Conservation (phyloP, 805 yeast species). For the Suhomyces pyralidae region DNA sequence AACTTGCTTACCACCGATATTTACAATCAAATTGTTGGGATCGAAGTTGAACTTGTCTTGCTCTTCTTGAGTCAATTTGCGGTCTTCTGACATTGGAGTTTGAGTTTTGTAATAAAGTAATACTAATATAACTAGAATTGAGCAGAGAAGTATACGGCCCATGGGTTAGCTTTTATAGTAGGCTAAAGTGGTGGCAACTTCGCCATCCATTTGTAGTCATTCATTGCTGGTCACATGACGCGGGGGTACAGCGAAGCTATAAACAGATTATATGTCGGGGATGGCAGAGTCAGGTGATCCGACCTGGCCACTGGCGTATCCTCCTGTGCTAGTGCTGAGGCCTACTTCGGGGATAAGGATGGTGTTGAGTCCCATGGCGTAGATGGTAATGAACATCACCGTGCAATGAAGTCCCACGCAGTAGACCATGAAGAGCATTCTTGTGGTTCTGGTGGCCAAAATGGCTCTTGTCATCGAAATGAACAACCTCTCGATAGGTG, state of each 20-base stretch:
- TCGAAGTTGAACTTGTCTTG: slow-evolving; percentile 10
- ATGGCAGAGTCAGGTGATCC: slow-evolving; percentile 6
- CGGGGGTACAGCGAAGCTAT: not conserved
- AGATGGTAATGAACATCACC: slow-evolving; percentile 62
- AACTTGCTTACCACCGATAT: slow-evolving; percentile 36
- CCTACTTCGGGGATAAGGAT: slow-evolving; percentile 48
- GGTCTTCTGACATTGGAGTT: not conserved
- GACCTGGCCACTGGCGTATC: slow-evolving; percentile 22
- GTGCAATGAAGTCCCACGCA: slow-evolving; percentile 72
- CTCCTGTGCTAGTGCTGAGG: slow-evolving; percentile 39
- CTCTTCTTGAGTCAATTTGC: slow-evolving; percentile 4
- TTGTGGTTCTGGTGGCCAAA: slow-evolving; percentile 67
- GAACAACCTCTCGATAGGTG: slow-evolving; percentile 77
- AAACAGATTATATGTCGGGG: not conserved
- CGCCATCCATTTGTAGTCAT: not conserved
- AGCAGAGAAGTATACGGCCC: not conserved
- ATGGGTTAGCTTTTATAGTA: not conserved
- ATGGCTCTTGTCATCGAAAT: slow-evolving; percentile 69
- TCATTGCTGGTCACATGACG: slow-evolving; percentile 1
- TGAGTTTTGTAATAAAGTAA: slow-evolving; percentile 6
- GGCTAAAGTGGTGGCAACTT: slow-evolving; percentile 2
- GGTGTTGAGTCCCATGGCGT: slow-evolving; percentile 47
- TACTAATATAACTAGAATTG: slow-evolving; percentile 2
- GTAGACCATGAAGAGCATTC: slow-evolving; percentile 71
- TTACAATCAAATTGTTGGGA: slow-evolving; percentile 23